These are phyloP conservation scores for Amanita thiersii DNA, from an alignment of 768 basidiomycete species.

Conservation along the genomic window DNA sequence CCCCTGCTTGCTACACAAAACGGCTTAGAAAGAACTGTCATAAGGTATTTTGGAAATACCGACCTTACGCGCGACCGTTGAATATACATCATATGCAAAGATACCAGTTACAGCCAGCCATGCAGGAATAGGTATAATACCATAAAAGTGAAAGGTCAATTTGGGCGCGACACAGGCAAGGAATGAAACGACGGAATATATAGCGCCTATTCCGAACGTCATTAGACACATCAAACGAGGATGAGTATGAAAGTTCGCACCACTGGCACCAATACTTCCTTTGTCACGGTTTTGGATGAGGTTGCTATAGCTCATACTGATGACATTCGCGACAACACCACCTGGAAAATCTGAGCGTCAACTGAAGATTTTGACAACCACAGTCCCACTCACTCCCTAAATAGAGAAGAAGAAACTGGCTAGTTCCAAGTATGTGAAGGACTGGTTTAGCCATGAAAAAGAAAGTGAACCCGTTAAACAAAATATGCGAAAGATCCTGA, in stretches of 20 bases:
- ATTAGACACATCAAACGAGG: slow-evolving; percentile 6
- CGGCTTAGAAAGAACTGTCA: background rate
- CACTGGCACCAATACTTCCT: slow-evolving; percentile 64
- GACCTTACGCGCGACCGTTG: slow-evolving; percentile 31
- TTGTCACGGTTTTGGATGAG: slow-evolving; percentile 26
- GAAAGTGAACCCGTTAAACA: slow-evolving; percentile 75
- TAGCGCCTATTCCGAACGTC: slow-evolving; percentile 41
- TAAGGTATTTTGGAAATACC: slow-evolving; percentile 10
- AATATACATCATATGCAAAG: slow-evolving; percentile 52
- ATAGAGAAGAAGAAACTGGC: slow-evolving; percentile 65
- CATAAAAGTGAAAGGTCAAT: slow-evolving; percentile 63
- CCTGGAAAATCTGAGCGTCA: slow-evolving; percentile 28
- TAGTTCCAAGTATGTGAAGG: slow-evolving; percentile 53
- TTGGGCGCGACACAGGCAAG: slow-evolving; percentile 65
- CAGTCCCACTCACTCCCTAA: slow-evolving; percentile 43
- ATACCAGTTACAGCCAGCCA: slow-evolving; percentile 68
- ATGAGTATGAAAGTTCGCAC: slow-evolving; percentile 26
- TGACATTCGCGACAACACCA: slow-evolving; percentile 47
- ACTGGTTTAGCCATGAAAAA: slow-evolving; percentile 69
- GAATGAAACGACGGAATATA: slow-evolving; percentile 63
- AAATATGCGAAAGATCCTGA: slow-evolving; percentile 44
- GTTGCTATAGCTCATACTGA: slow-evolving; percentile 41
- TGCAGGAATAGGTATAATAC: slow-evolving; percentile 71
- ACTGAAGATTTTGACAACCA: slow-evolving; percentile 1
- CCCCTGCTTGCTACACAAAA: slow-evolving; percentile 34